phyloP scores from a whole-genome alignment of 768 basidiomycete species.

The Kwoniella pini region DNA sequence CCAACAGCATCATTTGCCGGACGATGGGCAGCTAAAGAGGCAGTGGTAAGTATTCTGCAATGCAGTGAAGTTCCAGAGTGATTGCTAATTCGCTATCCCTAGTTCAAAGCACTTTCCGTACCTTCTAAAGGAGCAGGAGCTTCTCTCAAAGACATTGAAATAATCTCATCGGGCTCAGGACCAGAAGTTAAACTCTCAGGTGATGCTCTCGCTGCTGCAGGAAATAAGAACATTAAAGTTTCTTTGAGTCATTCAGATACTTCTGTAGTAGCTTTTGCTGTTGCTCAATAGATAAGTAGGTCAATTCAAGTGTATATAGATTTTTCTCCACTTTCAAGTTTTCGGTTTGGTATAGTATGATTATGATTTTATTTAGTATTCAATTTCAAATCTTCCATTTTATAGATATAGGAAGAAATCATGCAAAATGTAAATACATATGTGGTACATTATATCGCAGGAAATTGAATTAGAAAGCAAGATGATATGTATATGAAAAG shows the following conservation, averaged over 20 bases:
- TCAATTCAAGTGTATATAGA: neutral
- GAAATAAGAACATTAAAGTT: slow-evolving; percentile 73
- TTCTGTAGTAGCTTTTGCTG: slow-evolving; percentile 58
- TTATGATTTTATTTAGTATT: neutral
- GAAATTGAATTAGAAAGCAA: too few species aligned
- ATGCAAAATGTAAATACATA: slow-evolving; percentile 2
- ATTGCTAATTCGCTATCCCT: neutral
- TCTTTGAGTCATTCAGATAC: slow-evolving; percentile 91
- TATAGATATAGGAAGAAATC: neutral
- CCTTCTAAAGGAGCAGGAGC: slow-evolving; percentile 89
- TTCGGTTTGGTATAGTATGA: too few species aligned
- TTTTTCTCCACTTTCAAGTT: too few species aligned
- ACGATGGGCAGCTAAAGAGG: slow-evolving; percentile 97
- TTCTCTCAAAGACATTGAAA: slow-evolving; percentile 96
- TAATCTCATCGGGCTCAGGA: slow-evolving; percentile 71
- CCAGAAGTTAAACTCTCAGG: slow-evolving; percentile 62
- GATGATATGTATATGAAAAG: too few species aligned
- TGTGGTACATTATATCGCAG: too few species aligned
- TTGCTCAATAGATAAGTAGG: slow-evolving; percentile 36
- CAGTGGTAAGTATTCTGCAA: slow-evolving; percentile 53
- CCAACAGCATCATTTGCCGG: slow-evolving; percentile 89
- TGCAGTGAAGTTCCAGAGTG: neutral
- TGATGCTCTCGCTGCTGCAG: slow-evolving; percentile 73
- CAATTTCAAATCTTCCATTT: neutral
- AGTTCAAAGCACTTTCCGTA: slow-evolving; percentile 89